Conservation (phyloP, 1,139 yeast species). For the Candida sanyaensis region DNA sequence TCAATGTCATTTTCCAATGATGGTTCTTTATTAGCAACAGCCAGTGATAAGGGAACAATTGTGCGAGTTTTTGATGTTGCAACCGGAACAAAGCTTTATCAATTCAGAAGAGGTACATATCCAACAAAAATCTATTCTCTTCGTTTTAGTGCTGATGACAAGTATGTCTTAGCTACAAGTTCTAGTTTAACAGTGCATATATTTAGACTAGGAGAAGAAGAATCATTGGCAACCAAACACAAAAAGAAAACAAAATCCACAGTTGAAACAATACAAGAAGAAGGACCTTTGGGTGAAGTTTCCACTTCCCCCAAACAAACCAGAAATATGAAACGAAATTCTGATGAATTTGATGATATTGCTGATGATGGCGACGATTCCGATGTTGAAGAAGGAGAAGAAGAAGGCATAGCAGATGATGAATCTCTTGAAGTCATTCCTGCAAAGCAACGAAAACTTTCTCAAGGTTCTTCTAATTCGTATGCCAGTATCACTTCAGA, state of each 20-base stretch:
- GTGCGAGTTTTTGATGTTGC: conserved; percentile 85
- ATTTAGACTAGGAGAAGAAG: conserved; percentile 69
- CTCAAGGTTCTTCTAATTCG: conserved; percentile 44
- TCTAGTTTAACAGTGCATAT: conserved; percentile 94
- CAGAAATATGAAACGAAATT: conserved; percentile 4
- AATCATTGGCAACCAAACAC: conserved; percentile 48
- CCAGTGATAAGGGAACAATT: conserved; percentile 94
- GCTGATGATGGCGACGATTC: conserved; percentile 29
- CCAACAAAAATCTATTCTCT: conserved; percentile 87
- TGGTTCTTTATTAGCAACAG: conserved; percentile 86
- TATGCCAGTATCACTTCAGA: conserved; percentile 40
- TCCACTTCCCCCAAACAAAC: background rate
- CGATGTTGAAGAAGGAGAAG: conserved; percentile 29
- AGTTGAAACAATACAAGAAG: conserved; percentile 35
- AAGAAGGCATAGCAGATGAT: conserved; percentile 29
- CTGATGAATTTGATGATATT: conserved; percentile 20
- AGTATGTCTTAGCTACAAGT: conserved; percentile 78
- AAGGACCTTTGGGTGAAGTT: conserved; percentile 9
- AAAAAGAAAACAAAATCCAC: conserved; percentile 28
- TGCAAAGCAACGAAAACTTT: conserved; percentile 37
- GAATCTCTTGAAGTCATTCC: conserved; percentile 26
- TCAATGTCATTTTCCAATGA: conserved; percentile 76
- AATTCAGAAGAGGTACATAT: conserved; percentile 92
- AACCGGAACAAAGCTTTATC: conserved; percentile 79
- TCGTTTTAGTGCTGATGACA: conserved; percentile 74